phyloP scores from a whole-genome alignment of 768 basidiomycete species.

The Leucocoprinus sp. region DNA sequence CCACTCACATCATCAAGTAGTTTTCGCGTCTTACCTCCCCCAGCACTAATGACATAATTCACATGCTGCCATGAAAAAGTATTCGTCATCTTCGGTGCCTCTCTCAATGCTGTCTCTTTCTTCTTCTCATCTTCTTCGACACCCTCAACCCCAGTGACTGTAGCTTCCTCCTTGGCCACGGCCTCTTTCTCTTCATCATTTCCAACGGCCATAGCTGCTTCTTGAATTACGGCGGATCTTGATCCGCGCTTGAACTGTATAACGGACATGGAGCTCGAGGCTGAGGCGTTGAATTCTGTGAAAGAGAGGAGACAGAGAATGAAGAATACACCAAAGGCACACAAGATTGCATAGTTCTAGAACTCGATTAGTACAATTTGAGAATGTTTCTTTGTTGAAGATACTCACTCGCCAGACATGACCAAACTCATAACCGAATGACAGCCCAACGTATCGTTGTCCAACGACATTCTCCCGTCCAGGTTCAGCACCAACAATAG shows the following conservation, averaged over 20 bases:
- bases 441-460: constrained; percentile 37
- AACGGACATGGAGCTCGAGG: constrained; percentile 30
- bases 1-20: constrained; percentile 72
- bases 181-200: constrained; percentile 27
- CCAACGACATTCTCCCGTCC: constrained; percentile 61
- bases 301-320: constrained; percentile 45
- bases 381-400: neutral
- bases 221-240: constrained; percentile 21
- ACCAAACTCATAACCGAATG: constrained; percentile 38
- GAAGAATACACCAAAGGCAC: constrained; percentile 61
- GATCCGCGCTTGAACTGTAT: constrained; percentile 62
- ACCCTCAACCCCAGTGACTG: neutral
- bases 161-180: neutral
- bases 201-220: constrained; percentile 21
- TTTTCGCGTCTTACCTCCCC: constrained; percentile 30
- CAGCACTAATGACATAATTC: constrained; percentile 54
- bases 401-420: constrained; percentile 36
- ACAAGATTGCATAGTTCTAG: constrained; percentile 64
- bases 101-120: constrained; percentile 26
- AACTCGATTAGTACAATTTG: neutral
- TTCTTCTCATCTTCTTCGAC: constrained; percentile 16
- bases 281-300: constrained; percentile 42
- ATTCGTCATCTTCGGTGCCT: constrained; percentile 38
- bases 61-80: constrained; percentile 78
- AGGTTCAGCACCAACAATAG: constrained; percentile 54